phyloP scores from a whole-genome alignment of 352 stramenopile species.

The Phytophthora crassamura region DNA sequence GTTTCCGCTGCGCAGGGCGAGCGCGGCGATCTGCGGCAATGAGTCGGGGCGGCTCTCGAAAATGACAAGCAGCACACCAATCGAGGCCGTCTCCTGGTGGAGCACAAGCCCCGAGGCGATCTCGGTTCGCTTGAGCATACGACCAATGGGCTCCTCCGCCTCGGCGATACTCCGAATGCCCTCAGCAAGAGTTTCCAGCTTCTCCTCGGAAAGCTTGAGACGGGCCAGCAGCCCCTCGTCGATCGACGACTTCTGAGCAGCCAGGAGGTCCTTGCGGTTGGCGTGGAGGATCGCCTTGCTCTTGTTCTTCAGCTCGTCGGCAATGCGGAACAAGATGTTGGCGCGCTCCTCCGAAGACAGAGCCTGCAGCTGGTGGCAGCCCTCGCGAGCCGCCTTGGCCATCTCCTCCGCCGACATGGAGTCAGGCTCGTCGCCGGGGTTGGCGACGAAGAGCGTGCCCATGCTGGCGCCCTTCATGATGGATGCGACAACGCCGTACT shows the following conservation, averaged over 20 bases:
- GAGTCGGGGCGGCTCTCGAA: constrained; percentile 98
- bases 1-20: constrained; percentile 96
- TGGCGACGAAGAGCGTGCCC: constrained; percentile 87
- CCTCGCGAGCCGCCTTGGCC: constrained; percentile 81
- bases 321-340: constrained; percentile 90
- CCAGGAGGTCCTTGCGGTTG: constrained; percentile 93
- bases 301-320: constrained; percentile 82
- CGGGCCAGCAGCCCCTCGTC: constrained; percentile 77
- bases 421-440: constrained; percentile 56
- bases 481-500: constrained; percentile 92
- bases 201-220: constrained; percentile 91
- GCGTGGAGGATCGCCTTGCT: constrained; percentile 90
- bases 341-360: constrained; percentile 88
- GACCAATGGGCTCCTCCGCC: constrained; percentile 76
- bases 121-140: constrained; percentile 87
- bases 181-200: constrained; percentile 95
- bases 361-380: constrained; percentile 89
- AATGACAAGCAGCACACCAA: constrained; percentile 98
- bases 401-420: constrained; percentile 73
- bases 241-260: constrained; percentile 68
- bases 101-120: constrained; percentile 92
- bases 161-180: constrained; percentile 94
- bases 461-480: constrained; percentile 87
- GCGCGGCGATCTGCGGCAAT: constrained; percentile 95
- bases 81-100: constrained; percentile 94